Base-by-base conservation (phyloP, 2,329 filamentous ascomycete genomes). In the Cordyceps cateniannulata region DNA sequence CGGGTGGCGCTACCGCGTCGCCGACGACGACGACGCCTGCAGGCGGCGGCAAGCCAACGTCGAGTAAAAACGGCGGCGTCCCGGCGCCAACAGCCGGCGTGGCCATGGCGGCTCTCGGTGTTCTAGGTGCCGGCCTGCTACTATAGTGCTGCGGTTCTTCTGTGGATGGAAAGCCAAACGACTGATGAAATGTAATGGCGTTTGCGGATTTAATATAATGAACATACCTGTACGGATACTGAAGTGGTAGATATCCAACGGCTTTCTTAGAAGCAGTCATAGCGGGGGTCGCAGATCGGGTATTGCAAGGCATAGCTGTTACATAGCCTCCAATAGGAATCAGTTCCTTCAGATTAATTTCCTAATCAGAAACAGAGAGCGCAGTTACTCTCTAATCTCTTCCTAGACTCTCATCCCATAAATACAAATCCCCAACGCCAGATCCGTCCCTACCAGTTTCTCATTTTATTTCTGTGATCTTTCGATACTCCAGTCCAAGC, bases 41-140 rank as follows among this genome's bases (percentile, higher is more conserved):
- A 12, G n/a, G 9, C 18, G 24, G n/a, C n/a, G 20, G 50, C 22
- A 53, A 29, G 22, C 32, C 59, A 27, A 54, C 29, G 42, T 47
- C 59, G 18, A 60, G 50, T 20, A 24, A 60, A 3, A 69, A 51
- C 65, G 7, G 61, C 62, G n/a, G 62, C 66, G 47, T 65, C 64
- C 50, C 49, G 38, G 40, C 25, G 35, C 57, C 57, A 40, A 73
- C 71, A 16, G 69, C 62, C 9, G 68, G 67, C 16, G 62, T 69
- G 20, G 68, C 67, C 44, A 64, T 66, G 16, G 69, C 67, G 25
- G 71, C 70, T 16, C 32, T 73, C 22, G 71, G 71, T 5, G 65
- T 70, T 7, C 18, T 69, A 29, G 69, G 67, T 12, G 40, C 72
- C 12, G 70, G 70, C 49, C 68, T 69, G 16, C 7, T 59, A 16